Percentiles rank a stretch among this genome's conserved stretches.
Conservation (phyloP, 257 asterid genomes). For the Ilex aquifolium region DNA sequence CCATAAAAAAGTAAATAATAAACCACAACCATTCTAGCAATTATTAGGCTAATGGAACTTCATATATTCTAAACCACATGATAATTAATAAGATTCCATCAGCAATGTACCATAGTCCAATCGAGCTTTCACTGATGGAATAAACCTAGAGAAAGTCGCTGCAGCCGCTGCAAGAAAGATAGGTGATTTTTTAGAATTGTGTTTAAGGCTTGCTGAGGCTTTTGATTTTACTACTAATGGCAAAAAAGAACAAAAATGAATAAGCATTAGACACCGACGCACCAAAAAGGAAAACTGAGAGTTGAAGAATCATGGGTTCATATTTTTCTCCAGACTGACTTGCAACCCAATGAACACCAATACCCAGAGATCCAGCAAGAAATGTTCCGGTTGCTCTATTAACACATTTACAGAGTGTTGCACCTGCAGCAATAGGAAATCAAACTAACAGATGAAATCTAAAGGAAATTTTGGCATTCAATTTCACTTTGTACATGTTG, state of each 20-base stretch:
- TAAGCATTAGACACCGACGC: background rate
- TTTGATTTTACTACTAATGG: too few relatives aligned
- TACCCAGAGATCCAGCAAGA: constrained; percentile 52
- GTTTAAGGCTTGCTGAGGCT: too few relatives aligned
- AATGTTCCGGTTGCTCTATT: constrained; percentile 59
- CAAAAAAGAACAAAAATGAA: too few relatives aligned
- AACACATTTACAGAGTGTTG: constrained; percentile 58
- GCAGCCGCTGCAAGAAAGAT: constrained; percentile 56
- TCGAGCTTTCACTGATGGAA: constrained; percentile 64
- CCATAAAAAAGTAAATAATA: too few relatives aligned
- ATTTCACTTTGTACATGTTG: too few relatives aligned
- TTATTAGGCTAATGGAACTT: too few relatives aligned
- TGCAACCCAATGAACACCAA: constrained; percentile 31
- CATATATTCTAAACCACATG: too few relatives aligned
- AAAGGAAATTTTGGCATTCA: too few relatives aligned
- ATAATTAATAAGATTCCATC: too few relatives aligned
- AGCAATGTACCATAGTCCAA: constrained; percentile 54
- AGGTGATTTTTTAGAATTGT: background rate
- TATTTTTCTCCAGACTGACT: constrained; percentile 45
- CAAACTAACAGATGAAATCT: too few relatives aligned
- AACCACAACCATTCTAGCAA: too few relatives aligned
- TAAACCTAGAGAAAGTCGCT: constrained; percentile 78
- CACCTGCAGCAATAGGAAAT: constrained; percentile 33
- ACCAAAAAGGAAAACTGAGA: constrained; percentile 73
- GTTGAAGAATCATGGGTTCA: constrained; percentile 64